Percentiles rank a stretch among this genome's conserved stretches.
Evolutionary conservation across 257 asterid species (phyloP).

Genomic region (Fraxinus anomala): DNA sequence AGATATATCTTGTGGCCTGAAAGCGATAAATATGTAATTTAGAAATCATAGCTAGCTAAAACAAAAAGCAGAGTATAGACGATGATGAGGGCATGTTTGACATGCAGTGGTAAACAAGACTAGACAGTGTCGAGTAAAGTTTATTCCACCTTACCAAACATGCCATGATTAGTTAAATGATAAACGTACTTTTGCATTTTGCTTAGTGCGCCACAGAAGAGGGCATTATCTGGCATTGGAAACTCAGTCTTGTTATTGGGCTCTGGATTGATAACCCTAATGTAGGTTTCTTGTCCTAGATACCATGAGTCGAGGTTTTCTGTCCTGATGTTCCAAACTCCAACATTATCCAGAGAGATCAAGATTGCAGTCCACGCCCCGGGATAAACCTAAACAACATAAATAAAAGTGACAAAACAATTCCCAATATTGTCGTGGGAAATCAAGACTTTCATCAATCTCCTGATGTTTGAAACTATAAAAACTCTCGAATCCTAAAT

Average conservation of each 20-base stretch:
- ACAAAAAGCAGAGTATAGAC: background rate
- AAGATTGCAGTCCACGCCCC: constrained; percentile 95
- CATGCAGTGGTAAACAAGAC: background rate
- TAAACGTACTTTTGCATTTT: constrained; percentile 62
- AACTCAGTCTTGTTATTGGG: constrained; percentile 86
- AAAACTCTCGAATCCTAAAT: no score
- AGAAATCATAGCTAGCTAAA: background rate
- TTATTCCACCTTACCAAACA: background rate
- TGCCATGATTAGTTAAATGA: background rate
- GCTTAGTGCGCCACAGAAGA: constrained; percentile 82
- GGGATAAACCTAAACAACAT: constrained; percentile 67
- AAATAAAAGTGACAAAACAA: background rate
- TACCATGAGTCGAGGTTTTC: constrained; percentile 96
- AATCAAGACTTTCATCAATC: background rate
- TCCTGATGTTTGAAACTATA: background rate
- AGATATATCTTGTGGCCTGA: constrained; percentile 77
- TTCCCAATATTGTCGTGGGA: background rate
- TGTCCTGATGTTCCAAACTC: constrained; percentile 91
- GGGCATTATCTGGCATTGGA: constrained; percentile 81
- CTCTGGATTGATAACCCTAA: constrained; percentile 76
- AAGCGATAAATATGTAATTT: background rate
- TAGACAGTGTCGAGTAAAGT: background rate
- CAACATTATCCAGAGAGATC: constrained; percentile 84
- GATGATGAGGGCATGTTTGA: background rate
- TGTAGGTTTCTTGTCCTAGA: constrained; percentile 92